phyloP scores from a whole-genome alignment of 169 alveolate species.

The Cytauxzoon felis region DNA sequence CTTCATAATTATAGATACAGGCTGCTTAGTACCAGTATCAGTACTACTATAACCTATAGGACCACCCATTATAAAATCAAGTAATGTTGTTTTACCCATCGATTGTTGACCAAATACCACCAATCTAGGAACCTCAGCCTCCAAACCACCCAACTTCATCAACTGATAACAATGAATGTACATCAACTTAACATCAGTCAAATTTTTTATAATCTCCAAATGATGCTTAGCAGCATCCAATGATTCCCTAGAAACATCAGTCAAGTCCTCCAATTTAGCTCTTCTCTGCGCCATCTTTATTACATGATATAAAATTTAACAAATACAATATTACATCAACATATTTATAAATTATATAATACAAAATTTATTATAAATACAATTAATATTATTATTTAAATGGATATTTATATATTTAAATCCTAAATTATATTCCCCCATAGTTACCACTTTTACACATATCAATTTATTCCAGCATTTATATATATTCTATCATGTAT shows the following conservation, averaged over 20 bases:
- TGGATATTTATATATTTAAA: no score
- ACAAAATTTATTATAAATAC: no score
- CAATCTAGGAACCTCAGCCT: constrained; percentile 84
- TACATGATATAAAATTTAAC: background rate
- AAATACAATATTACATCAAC: background rate
- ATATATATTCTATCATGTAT: no score
- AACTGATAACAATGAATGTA: constrained; percentile 79
- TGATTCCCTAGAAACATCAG: constrained; percentile 38
- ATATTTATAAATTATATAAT: background rate
- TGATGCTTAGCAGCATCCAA: constrained; percentile 48
- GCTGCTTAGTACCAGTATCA: constrained; percentile 87
- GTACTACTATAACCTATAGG: constrained; percentile 86
- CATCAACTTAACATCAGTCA: constrained; percentile 74
- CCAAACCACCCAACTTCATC: constrained; percentile 79
- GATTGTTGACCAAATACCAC: constrained; percentile 88
- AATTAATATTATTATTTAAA: no score
- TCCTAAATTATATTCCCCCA: no score
- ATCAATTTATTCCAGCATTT: background rate
- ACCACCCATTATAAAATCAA: constrained; percentile 86
- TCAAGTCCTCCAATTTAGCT: constrained; percentile 47
- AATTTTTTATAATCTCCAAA: constrained; percentile 45
- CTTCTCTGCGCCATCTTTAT: constrained; percentile 9
- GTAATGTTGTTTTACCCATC: constrained; percentile 86
- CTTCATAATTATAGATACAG: constrained; percentile 78
- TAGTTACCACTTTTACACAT: background rate